A percentile compares a stretch with the other conserved stretches of the same genome.
phyloP scores from a whole-genome alignment of 805 yeast species.

The Starmerella vaccinii region DNA sequence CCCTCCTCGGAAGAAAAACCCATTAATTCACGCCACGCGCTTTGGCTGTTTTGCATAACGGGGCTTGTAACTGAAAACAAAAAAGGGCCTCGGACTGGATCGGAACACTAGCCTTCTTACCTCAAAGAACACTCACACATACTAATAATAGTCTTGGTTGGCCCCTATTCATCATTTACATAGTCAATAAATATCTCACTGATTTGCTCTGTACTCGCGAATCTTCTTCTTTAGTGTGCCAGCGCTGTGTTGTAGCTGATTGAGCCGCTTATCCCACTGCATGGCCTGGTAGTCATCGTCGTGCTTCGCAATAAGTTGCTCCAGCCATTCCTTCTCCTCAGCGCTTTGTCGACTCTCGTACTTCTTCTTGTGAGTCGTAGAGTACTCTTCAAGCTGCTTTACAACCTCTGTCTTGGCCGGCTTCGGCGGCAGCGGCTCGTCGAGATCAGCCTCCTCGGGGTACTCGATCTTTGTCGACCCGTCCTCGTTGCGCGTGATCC shows the following conservation, averaged over 20 bases:
- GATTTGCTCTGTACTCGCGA: constrained; percentile 34
- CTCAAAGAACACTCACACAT: background rate
- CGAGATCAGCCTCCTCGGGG: constrained; percentile 39
- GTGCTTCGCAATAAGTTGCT: constrained; percentile 54
- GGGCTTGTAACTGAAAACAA: too few species aligned
- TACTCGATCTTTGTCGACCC: constrained; percentile 23
- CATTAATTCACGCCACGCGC: too few species aligned
- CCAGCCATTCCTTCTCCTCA: constrained; percentile 68
- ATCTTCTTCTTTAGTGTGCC: constrained; percentile 73
- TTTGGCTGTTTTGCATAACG: too few species aligned
- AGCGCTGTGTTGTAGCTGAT: constrained; percentile 71
- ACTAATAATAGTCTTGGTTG: background rate
- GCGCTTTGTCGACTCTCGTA: constrained; percentile 41
- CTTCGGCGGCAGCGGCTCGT: constrained; percentile 62
- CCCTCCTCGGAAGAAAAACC: too few species aligned
- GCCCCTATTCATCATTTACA: background rate
- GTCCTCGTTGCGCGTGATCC: constrained; percentile 26
- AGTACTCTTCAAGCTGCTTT: constrained; percentile 54
- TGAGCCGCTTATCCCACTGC: constrained; percentile 85
- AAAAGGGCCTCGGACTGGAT: too few species aligned
- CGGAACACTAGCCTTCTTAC: background rate
- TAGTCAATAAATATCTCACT: background rate
- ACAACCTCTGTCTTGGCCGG: constrained; percentile 46
- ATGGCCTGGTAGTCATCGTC: constrained; percentile 83
- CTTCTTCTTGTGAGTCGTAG: constrained; percentile 35